Evolutionary conservation across 352 stramenopile species (phyloP), one percentile per base, ranked within the genome.

Genomic region (Pythium aristosporum): DNA sequence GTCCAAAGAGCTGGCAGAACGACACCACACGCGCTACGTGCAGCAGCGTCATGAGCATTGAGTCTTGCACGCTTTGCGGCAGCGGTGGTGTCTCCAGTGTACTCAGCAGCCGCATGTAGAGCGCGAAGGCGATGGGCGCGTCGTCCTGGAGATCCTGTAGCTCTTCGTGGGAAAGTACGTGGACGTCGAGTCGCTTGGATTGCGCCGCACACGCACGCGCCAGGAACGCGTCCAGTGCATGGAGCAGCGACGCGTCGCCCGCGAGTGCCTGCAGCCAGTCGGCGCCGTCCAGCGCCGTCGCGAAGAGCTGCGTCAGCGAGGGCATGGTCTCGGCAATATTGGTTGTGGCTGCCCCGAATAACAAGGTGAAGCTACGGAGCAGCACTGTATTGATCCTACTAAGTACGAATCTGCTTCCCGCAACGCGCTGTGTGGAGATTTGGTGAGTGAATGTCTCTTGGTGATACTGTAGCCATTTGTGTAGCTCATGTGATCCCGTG

Each of bases 1-100:
- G 23, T n/a, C 37, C 63, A 23, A 53, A 70, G 49, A 92, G 44
- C 57, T 88, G 77, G 61, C 83, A 90, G 59, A 90, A 88, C 9
- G 81, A 77, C 2, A 64, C 67, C 20, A 92, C n/a, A 18, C 80
- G 63, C 51, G 80, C 75, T 28, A 85, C 61, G 39, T 89, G 81
- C n/a, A 91, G 59, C 41, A 76, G 63, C 21, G 74, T 58, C 13
- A 58, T 34, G 10, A 74, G 20, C 25, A 84, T 69, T 30, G 63
- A 4, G 20, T 48, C 32, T 25, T 25, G 3, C 5, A 18, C 16
- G 28, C 1, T 39, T 5, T n/a, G 3, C 28, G 61, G 42, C 15
- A 65, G 23, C 5, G 63, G 49, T 16, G 39, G 12, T 8, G 5
- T 18, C 1, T 58, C 30, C 21, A 75, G 49, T 18, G 37, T 18